Conservation (phyloP, 2,329 filamentous ascomycete species). For the Aspergillus caelatus region DNA sequence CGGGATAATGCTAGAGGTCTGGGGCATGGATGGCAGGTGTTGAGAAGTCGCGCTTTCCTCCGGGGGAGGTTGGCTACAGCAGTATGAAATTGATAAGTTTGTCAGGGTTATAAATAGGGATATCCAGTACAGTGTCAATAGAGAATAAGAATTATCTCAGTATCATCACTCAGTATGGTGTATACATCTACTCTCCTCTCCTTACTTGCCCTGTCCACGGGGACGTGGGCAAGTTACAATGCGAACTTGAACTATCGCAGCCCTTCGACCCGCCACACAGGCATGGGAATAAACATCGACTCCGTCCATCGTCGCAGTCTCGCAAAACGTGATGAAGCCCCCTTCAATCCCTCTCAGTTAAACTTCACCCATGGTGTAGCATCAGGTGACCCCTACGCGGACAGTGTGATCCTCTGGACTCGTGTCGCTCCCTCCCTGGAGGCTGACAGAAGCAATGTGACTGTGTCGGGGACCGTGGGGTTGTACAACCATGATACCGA, state of each 20-base stretch:
- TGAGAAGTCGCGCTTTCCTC: neutral
- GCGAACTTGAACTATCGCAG: slow-evolving; percentile 69
- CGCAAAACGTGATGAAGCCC: slow-evolving; percentile 55
- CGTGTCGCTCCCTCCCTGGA: slow-evolving; percentile 45
- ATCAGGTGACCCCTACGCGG: slow-evolving; percentile 48
- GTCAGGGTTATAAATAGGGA: neutral
- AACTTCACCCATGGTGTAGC: slow-evolving; percentile 68
- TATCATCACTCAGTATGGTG: slow-evolving; percentile 6
- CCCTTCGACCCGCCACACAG: slow-evolving; percentile 66
- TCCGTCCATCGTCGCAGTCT: slow-evolving; percentile 64
- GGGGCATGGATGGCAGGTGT: neutral
- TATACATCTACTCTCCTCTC: slow-evolving; percentile 13
- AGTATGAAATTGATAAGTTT: too few relatives aligned
- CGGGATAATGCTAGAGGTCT: neutral
- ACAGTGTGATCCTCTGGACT: slow-evolving; percentile 50
- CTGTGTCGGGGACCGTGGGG: slow-evolving; percentile 60
- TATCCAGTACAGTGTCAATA: too few relatives aligned
- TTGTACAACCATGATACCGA: slow-evolving; percentile 58
- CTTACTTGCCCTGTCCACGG: slow-evolving; percentile 20
- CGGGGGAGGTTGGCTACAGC: neutral
- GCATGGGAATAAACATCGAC: slow-evolving; percentile 50
- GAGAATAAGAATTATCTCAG: too few relatives aligned
- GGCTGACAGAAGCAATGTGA: slow-evolving; percentile 53
- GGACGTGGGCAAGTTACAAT: slow-evolving; percentile 28
- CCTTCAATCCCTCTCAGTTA: slow-evolving; percentile 51